phyloP scores from a whole-genome alignment of 495 filamentous ascomycete species.

The Talaromyces ruber region DNA sequence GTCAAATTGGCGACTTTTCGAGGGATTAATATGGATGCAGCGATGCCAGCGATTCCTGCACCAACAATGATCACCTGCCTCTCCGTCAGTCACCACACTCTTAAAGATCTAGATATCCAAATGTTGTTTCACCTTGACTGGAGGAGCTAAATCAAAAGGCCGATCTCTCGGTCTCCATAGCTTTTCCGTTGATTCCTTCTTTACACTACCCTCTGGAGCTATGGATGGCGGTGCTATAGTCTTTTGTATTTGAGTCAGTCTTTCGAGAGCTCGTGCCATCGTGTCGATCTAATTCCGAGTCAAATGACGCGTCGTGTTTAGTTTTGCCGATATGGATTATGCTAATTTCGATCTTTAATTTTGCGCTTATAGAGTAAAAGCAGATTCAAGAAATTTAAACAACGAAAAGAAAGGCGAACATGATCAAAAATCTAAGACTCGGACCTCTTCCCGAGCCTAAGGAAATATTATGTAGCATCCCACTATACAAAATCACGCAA shows the following conservation, averaged over 20 bases:
- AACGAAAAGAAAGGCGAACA: too few species aligned
- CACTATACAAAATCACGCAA: neutral
- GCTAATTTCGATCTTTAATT: neutral
- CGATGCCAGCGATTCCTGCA: neutral
- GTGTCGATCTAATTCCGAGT: neutral
- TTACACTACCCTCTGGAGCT: neutral
- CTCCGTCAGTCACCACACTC: neutral
- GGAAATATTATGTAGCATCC: neutral
- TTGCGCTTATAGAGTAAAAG: neutral
- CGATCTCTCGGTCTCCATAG: neutral
- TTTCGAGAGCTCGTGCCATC: conserved; percentile 1
- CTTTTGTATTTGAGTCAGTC: neutral
- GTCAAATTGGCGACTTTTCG: neutral
- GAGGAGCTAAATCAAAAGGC: neutral
- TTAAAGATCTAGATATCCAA: neutral
- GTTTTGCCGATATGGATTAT: neutral
- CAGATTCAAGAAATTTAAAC: too few species aligned
- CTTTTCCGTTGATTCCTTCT: neutral
- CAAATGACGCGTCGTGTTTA: neutral
- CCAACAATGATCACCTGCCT: neutral
- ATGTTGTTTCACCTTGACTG: neutral
- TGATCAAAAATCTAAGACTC: neutral
- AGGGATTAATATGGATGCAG: neutral
- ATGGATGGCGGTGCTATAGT: neutral
- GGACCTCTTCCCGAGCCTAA: neutral